Evolutionary conservation across 306 rosid species (phyloP).

Genomic region (Sesbania bispinosa): DNA sequence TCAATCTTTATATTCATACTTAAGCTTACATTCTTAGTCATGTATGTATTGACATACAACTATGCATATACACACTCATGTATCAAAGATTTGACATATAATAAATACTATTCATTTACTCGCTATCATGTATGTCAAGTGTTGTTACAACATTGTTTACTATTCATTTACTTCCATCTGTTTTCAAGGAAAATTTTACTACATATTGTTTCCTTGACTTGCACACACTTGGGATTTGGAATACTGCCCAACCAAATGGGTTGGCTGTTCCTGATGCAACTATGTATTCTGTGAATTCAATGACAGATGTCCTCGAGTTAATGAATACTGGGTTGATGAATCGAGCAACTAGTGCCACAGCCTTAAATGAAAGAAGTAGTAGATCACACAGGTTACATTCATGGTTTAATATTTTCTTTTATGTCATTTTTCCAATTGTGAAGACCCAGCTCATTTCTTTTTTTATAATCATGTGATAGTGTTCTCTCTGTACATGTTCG

Average conservation of each 20-base stretch:
- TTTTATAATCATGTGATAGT: constrained; percentile 37
- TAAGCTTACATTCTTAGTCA: constrained; percentile 17
- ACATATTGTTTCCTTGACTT: constrained; percentile 66
- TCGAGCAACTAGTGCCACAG: constrained; percentile 92
- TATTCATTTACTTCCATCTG: constrained; percentile 10
- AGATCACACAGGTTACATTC: constrained; percentile 87
- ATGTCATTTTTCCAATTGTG: constrained; percentile 8
- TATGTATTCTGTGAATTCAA: constrained; percentile 85
- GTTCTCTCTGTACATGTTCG: constrained; percentile 95
- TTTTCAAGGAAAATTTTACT: not conserved
- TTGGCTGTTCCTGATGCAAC: constrained; percentile 97
- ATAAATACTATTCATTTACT: not conserved
- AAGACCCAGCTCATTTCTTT: constrained; percentile 11
- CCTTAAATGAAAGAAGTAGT: constrained; percentile 95
- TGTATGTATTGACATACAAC: not conserved
- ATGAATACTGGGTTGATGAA: constrained; percentile 72
- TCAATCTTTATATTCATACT: not conserved
- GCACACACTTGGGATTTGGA: constrained; percentile 99
- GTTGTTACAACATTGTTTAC: not conserved
- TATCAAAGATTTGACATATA: not conserved
- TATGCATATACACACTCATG: not conserved
- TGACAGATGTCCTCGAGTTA: constrained; percentile 77
- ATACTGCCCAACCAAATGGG: constrained; percentile 91
- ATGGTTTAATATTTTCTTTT: not conserved
- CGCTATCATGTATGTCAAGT: not conserved